phyloP scores from a whole-genome alignment of 345 rosid species.

The Garcia nutans region DNA sequence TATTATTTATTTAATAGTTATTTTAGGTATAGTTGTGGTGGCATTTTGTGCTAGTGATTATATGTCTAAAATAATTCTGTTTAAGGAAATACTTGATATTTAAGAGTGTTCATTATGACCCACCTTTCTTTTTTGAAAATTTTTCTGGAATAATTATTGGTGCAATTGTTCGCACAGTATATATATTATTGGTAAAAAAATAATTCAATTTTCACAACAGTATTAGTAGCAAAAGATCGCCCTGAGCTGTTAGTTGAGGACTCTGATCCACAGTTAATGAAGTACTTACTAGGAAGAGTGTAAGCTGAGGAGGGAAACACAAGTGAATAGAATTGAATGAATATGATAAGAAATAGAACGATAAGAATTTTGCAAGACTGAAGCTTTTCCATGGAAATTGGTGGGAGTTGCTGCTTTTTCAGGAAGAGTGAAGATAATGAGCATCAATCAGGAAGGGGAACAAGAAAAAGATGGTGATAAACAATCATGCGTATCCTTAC shows the following conservation, averaged over 20 bases:
- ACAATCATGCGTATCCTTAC: neutral
- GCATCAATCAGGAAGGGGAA: neutral
- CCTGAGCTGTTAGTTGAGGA: too few species aligned
- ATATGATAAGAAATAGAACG: neutral
- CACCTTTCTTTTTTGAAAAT: too few species aligned
- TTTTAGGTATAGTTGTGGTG: too few species aligned
- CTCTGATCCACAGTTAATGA: slow-evolving; percentile 18
- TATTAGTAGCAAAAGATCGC: neutral
- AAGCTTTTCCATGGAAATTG: slow-evolving; percentile 10
- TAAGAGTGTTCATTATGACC: too few species aligned
- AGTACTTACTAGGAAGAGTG: slow-evolving; percentile 1
- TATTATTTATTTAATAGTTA: too few species aligned
- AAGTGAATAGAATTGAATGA: neutral
- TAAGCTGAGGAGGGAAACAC: slow-evolving; percentile 5
- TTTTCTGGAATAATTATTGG: too few species aligned
- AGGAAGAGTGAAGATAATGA: neutral
- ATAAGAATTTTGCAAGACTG: neutral
- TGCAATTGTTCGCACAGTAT: too few species aligned
- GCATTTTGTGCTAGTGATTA: too few species aligned
- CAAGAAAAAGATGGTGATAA: neutral
- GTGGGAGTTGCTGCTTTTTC: neutral
- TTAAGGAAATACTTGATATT: too few species aligned
- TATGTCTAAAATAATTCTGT: too few species aligned
- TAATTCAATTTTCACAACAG: too few species aligned
- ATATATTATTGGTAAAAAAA: too few species aligned